Conservation (phyloP, 148 eudicot genomes). For the Dianthus caryophyllus region DNA sequence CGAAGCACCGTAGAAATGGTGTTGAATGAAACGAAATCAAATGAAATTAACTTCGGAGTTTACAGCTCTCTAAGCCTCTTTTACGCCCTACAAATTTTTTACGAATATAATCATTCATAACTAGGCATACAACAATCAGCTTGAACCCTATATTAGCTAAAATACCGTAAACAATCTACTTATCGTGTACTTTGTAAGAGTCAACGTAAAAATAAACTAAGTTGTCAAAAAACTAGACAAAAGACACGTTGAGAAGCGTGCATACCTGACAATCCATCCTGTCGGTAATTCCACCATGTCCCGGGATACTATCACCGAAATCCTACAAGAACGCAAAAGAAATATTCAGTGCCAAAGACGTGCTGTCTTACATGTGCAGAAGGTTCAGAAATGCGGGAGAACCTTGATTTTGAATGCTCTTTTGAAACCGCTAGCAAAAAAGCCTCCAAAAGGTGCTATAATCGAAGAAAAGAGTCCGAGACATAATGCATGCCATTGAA, state of each 20-base stretch:
- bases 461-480: constrained; percentile 92
- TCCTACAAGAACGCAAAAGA: constrained; percentile 41
- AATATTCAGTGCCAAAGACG: not conserved
- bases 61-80: too few relatives aligned
- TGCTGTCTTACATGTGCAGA: not conserved
- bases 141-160: too few relatives aligned
- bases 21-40: too few relatives aligned
- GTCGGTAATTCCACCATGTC: constrained; percentile 97
- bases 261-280: constrained; percentile 99
- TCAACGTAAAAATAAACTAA: too few relatives aligned
- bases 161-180: too few relatives aligned
- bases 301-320: constrained; percentile 98
- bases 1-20: too few relatives aligned
- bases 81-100: too few relatives aligned
- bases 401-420: constrained; percentile 99
- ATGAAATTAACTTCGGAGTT: too few relatives aligned
- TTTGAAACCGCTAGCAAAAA: constrained; percentile 95
- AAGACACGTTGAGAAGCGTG: constrained; percentile 12
- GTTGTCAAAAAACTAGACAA: not conserved
- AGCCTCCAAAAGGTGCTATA: constrained; percentile 98
- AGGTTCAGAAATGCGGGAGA: constrained; percentile 8
- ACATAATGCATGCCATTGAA: constrained; percentile 89
- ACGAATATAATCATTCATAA: too few relatives aligned
- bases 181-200: too few relatives aligned
- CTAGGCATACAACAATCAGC: too few relatives aligned